Evolutionary conservation across 2,329 filamentous ascomycete species (phyloP), one percentile per base, ranked within the genome.

Genomic region (Cryphonectria radicalis): DNA sequence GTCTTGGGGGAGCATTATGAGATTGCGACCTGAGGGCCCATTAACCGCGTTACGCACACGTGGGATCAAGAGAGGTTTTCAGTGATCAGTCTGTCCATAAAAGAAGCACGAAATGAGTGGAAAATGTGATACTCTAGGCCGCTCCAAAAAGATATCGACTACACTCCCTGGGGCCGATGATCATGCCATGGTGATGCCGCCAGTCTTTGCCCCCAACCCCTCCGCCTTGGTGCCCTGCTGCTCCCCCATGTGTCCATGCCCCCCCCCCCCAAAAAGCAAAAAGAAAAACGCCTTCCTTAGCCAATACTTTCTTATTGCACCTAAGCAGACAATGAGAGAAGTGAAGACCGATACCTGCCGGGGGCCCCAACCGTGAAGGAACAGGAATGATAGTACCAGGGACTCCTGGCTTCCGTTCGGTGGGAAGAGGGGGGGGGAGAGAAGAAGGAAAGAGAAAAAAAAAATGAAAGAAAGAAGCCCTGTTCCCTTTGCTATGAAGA

Each of bases 381-480:
- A 71, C 57, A 68, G 35, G 50, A 73, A 69, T 11, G 32, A 69
- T 63, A 65, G 13, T 64, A 64, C 71, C 71, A 64, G 35, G 66
- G 63, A 73, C 63, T 66, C 69, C 69, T 50, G 53, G 59, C 59
- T 64, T 50, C 69, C 67, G 63, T 57, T 72, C 42, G 42, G 69
- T 55, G 71, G n/a, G n/a, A n/a, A n/a, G 63, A 69, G 7, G 3
- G 37, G 7, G 32, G 32, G 32, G 7, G 3, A 4, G 32, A 64
- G 35, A 43, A 67, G 22, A 50, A 50, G 28, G 8, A 50, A 50
- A 8, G n/a, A n/a, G 43, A 50, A 22, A 22, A 6, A 50, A 22
- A 50, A 17, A 50, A 22, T 22, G 43, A 50, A 50, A 50, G 43
- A 50, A 22, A 50, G 43, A 50, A 19, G 10, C 63, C 69, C 63